Conservation (phyloP, 2,329 filamentous ascomycete species). For the Dactylellina cionopaga region DNA sequence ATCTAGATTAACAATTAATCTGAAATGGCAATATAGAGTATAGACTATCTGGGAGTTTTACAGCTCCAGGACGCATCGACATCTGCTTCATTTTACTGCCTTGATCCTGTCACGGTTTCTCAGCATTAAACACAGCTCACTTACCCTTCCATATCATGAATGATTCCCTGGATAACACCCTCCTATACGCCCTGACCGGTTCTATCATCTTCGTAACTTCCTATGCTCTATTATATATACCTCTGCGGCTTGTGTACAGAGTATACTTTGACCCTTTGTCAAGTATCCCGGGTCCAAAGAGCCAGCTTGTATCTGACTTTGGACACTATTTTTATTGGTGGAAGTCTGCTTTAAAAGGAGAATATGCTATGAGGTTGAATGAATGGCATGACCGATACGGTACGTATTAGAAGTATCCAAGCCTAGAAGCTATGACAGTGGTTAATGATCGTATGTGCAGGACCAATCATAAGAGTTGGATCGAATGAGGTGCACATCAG, state of each 20-base stretch:
- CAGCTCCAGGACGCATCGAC: no score
- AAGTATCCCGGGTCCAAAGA: conserved; percentile 59
- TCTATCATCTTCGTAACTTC: no score
- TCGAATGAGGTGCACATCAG: conserved; percentile 58
- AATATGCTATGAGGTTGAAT: background rate
- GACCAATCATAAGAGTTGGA: conserved; percentile 61
- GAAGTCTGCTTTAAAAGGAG: background rate
- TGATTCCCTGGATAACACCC: no score
- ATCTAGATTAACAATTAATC: no score
- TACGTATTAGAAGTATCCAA: background rate
- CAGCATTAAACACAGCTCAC: no score
- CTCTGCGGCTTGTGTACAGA: conserved; percentile 55
- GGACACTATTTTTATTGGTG: conserved; percentile 56
- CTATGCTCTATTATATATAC: conserved; percentile 14
- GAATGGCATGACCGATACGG: conserved; percentile 18
- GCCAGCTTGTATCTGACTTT: conserved; percentile 60
- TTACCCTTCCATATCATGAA: no score
- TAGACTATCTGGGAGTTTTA: no score
- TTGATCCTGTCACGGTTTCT: no score
- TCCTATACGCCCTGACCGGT: no score
- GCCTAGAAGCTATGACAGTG: background rate
- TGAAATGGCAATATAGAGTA: no score
- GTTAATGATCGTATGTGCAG: conserved; percentile 38
- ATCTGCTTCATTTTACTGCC: no score
- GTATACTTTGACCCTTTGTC: conserved; percentile 59